Base-by-base conservation (phyloP, 129 eudicot species). In the Pittosporum tobira region DNA sequence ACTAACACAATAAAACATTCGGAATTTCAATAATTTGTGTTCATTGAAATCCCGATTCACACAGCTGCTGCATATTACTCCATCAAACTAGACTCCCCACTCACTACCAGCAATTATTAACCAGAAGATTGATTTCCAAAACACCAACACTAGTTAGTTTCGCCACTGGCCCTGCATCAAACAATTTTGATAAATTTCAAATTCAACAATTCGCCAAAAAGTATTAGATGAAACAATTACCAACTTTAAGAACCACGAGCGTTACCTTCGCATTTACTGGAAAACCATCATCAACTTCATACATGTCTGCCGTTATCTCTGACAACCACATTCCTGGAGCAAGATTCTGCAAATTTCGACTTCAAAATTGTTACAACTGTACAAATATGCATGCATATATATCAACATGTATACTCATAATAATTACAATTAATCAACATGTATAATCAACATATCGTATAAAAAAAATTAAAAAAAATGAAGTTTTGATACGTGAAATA, bases 301-400 rank as follows among this genome's bases (percentile, higher is more conserved):
- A 58, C 22, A 23, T 47, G 20, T 67, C 65, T 1, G 51, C 27
- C 26, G 65, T 67, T 13, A 58, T 48, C 31, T 68, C 73, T 6
- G 51, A 16, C 42, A 68, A 27, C 66, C 66, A 68, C 34, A 68
- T 23, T 3, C 73, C 73, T 5, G 73, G 73, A 59, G 34, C 51
- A 30, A 68, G 38, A 8, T 30, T 49, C 69, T 70, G 70, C 51
- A 30, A 31, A 37, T 30, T 56, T 29, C 20, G 16, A 6, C 19
- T 56, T 19, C 44, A 31, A 19, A 10, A 56, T 20, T 16, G 21
- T 2, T 2, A 22, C n/a, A 48, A 58, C 4, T 9, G 22, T 34
- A 28, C 13, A 22, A 40, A 3, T 21, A 20, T 38, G 2, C 34
- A 57, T 6, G 3, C 23, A 59, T 26, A 27, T 19, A n/a, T n/a